Evolutionary conservation across 2,329 filamentous ascomycete genomes (phyloP), one percentile per base, ranked within the genome.

Genomic region (Proliferodiscus dingleyae): DNA sequence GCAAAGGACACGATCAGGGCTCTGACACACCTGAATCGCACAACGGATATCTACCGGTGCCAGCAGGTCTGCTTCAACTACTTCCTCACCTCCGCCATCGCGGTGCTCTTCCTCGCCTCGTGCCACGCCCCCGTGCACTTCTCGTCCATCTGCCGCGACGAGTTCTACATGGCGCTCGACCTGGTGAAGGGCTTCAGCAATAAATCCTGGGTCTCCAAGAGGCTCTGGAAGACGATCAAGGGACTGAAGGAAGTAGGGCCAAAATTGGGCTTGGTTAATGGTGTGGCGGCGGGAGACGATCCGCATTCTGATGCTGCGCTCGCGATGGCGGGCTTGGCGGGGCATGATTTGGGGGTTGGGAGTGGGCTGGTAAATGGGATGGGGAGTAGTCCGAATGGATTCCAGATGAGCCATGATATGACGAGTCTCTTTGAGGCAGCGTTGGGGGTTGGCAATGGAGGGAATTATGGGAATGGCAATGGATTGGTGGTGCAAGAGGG

Each of bases 21-120:
- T 47, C 71, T 90, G 8, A 78, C 78, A 4, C 77, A 84, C 46
- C 72, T 89, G 46, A 87, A 89, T 65, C 81, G 77, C 60, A 85
- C 81, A 1, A 81, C 81, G 0, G 81, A 85, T 48, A 73, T 89
- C 2, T 89, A 90, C 63, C 74, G 79, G 28, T 77, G 74, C 26
- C 78, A 85, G 41, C 85, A 89, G 64, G 79, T 84, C 5, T 85
- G 88, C 61, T 89, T 89, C 67, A 85, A 90, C 63, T 86, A 89
- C 56, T 90, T 90, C 58, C 71, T 90, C 16, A 81, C 84, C 1
- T 86, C 83, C 0, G 82, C 84, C 2, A 78, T 90, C 16, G 83
- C 85, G 0, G 85, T 87, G 3, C 70, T 90, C 10, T 89, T 90
- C 60, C 73, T 90, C 1, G 86, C 85, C 1, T 85, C 84, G 0